Evolutionary conservation across 768 basidiomycete genomes (phyloP).

Genomic region (Termitomyces sp.): DNA sequence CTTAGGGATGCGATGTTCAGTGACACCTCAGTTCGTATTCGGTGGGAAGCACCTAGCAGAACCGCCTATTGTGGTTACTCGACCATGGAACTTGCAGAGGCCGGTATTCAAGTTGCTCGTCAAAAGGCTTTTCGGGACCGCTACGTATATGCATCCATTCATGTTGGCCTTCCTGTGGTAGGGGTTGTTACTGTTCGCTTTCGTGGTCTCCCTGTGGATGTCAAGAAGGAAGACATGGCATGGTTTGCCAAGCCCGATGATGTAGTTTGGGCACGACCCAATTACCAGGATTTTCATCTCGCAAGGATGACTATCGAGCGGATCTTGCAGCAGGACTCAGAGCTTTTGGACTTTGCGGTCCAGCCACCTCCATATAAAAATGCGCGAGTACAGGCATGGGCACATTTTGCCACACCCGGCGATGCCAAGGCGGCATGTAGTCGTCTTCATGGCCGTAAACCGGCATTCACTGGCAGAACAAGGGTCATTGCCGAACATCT

Average conservation of each 20-base stretch:
- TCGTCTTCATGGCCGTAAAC: conserved; percentile 43
- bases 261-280: conserved; percentile 49
- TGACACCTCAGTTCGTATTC: conserved; percentile 54
- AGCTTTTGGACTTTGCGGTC: conserved; percentile 40
- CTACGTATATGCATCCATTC: conserved; percentile 43
- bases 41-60: conserved; percentile 56
- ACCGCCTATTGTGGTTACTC: conserved; percentile 64
- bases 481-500: conserved; percentile 50
- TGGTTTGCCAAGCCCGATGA: conserved; percentile 45
- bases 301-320: conserved; percentile 32
- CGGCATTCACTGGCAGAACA: conserved; percentile 41
- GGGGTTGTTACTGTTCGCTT: conserved; percentile 62
- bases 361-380: conserved; percentile 48
- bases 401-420: conserved; percentile 44
- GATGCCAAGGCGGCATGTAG: conserved; percentile 51
- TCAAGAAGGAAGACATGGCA: conserved; percentile 36
- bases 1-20: conserved; percentile 35
- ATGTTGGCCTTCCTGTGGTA: conserved; percentile 57
- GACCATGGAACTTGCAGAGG: conserved; percentile 42
- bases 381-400: conserved; percentile 46
- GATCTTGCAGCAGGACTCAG: conserved; percentile 34
- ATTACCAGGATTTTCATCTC: conserved; percentile 36
- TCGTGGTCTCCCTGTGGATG: conserved; percentile 44
- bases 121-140: conserved; percentile 32
- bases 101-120: conserved; percentile 42